Conservation (phyloP, 2,329 filamentous ascomycete genomes). For the Seiridium unicorne region DNA sequence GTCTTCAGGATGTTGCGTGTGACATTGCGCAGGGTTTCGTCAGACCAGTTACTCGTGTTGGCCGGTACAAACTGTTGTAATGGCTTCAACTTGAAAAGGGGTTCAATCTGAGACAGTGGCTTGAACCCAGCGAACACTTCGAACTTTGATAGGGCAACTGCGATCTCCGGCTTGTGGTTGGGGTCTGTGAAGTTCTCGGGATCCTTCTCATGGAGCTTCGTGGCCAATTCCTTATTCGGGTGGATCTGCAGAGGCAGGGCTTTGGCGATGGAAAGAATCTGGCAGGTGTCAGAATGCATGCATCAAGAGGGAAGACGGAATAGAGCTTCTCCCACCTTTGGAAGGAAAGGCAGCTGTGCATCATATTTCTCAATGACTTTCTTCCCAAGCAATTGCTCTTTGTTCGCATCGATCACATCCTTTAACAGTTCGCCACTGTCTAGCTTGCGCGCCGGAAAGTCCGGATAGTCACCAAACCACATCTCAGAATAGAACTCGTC, state of each 20-base stretch:
- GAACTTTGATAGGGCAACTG: conserved; percentile 68
- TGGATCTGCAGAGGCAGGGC: conserved; percentile 75
- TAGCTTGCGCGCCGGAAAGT: conserved; percentile 63
- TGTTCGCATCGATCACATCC: conserved; percentile 60
- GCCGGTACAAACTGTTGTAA: conserved; percentile 52
- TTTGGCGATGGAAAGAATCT: conserved; percentile 74
- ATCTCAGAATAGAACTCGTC: conserved; percentile 62
- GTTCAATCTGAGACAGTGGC: conserved; percentile 57
- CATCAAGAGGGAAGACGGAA: no score
- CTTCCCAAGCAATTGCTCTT: conserved; percentile 62
- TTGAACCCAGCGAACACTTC: conserved; percentile 78
- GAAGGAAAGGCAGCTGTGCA: conserved; percentile 67
- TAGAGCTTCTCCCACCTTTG: conserved; percentile 43
- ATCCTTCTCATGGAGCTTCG: conserved; percentile 61
- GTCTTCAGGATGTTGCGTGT: conserved; percentile 55
- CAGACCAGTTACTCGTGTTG: conserved; percentile 45
- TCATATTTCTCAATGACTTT: conserved; percentile 60
- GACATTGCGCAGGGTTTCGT: conserved; percentile 56
- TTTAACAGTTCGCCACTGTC: conserved; percentile 62
- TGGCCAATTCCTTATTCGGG: conserved; percentile 66
- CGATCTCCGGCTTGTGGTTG: conserved; percentile 82
- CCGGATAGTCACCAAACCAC: conserved; percentile 78
- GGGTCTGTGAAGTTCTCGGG: conserved; percentile 67
- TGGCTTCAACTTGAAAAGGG: conserved; percentile 55
- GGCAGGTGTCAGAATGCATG: conserved; percentile 27